Evolutionary conservation across 2,329 filamentous ascomycete species (phyloP), one percentile per base, ranked within the genome.

Genomic region (Stemphylium beticola): DNA sequence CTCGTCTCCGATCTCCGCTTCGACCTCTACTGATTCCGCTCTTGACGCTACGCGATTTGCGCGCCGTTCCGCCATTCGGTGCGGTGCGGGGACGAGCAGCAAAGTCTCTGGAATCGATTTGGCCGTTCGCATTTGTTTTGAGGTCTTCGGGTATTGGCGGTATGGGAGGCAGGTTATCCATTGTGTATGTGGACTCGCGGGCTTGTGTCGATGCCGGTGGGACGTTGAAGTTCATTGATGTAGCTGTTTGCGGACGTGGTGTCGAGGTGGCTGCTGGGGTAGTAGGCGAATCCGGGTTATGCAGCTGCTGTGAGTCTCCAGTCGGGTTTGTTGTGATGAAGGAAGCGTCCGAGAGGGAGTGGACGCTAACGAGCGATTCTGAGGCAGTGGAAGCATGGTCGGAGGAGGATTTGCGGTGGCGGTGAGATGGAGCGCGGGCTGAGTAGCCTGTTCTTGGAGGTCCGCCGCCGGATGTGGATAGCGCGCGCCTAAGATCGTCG

Each of bases 311-410:
- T 3, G 46, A 51, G 1, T 58, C 41, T 0, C 58, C 32, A 2
- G 44, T 37, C 5, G 63, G 66, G 18, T 72, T 65, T 3, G 69
- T 61, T 1, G 71, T 74, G 20, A 72, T 60, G 47, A 74, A 73
- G 34, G 85, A 88, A 17, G 85, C 76, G 66, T 91, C 88, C 6
- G 87, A 89, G n/a, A 84, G 80, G 39, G 84, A 83, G 52, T 90
- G 87, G 60, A 87, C 89, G 76, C 87, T 90, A 59, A 88, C 83
- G 79, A 91, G 84, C 72, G 87, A 90, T 49, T 91, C 88, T 52
- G 83, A 71, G 81, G 83, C 77, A 84, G 80, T 69, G 72, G 77
- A 83, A 9, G 77, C 77, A 52, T 82, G 83, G 32, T 60, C 62
- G 4, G 61, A 54, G 6, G 77, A 78, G 40, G 82, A 79, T 66